Base-by-base conservation (phyloP, 2,329 filamentous ascomycete genomes). In the Fusarium avenaceum region DNA sequence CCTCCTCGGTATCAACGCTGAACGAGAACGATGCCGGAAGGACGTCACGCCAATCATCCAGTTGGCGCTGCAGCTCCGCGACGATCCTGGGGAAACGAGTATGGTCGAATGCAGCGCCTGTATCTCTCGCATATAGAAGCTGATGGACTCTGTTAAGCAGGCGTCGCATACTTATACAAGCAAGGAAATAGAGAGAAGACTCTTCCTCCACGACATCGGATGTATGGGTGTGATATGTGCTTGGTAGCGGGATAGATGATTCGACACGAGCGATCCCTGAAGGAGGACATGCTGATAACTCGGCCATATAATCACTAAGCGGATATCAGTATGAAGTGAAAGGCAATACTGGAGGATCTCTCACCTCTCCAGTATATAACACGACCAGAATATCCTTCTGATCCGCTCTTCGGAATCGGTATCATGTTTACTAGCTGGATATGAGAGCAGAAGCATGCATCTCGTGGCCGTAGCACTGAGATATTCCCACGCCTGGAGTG, bases 301-400 rank as follows among this genome's bases (percentile, higher is more conserved):
- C 84, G 6, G 84, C 84, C 15, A 86, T 79, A 48, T 85, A 84
- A 66, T 86, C 84, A 43, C 83, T 85, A 1, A 1, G 4, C 4
- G 3, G 17, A 17, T 6, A 32, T 48, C 8, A 35, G n/a, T 3
- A 8, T 17, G 8, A 10, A 0, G 13, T 2, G 19, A 5, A 1
- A 24, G 7, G 33, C 3, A 4, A 17, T 7, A 4, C 1, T 11
- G 2, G 15, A 7, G 6, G 3, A 3, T 3, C 6, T 0, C 1
- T 20, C 39, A 81, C 83, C 82, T 85, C 70, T 86, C 84, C 0
- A 86, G 76, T 13, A 86, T 84, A 55, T 85, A 86, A 57, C 84
- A 86, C 0, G 84, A 82, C 84, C 84, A 86, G 63, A 86, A 86
- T 52, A 86, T 85, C 2, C 84, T 76, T 15, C 81, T 76, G 1